Evolutionary conservation across 768 basidiomycete species (phyloP).

Genomic region (Rhodotorula toruloides): DNA sequence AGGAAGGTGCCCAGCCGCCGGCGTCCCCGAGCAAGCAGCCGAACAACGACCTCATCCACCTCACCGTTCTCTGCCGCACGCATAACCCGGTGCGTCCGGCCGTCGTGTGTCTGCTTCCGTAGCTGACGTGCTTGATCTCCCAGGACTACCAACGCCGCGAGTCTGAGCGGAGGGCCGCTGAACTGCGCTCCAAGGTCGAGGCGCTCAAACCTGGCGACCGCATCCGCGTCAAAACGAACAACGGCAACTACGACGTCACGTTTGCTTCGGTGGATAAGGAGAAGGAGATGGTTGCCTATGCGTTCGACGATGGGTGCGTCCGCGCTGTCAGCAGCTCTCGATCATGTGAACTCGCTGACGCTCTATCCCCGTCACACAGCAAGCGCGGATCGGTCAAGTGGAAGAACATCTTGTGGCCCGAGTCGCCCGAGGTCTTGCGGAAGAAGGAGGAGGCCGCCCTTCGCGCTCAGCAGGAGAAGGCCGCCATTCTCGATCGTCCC

Average conservation of each 20-base stretch:
- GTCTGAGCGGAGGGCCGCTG: slow-evolving; percentile 67
- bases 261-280: slow-evolving; percentile 67
- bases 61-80: slow-evolving; percentile 72
- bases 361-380: neutral
- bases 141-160: slow-evolving; percentile 71
- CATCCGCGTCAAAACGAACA: slow-evolving; percentile 76
- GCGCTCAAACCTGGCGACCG: slow-evolving; percentile 65
- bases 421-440: slow-evolving; percentile 17
- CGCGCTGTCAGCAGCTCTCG: neutral
- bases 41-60: slow-evolving; percentile 45
- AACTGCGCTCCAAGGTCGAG: slow-evolving; percentile 64
- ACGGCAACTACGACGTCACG: slow-evolving; percentile 81
- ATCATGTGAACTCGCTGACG: neutral
- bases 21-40: neutral
- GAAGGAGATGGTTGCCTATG: slow-evolving; percentile 65
- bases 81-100: slow-evolving; percentile 77
- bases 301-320: slow-evolving; percentile 55
- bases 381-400: slow-evolving; percentile 24
- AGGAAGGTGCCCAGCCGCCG: neutral
- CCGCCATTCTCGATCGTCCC: slow-evolving; percentile 14
- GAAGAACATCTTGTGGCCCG: slow-evolving; percentile 36
- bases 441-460: slow-evolving; percentile 25
- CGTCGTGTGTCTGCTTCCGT: slow-evolving; percentile 26
- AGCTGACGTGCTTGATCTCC: slow-evolving; percentile 4
- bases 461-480: slow-evolving; percentile 16